Percentiles rank a stretch among this genome's conserved stretches.
These are phyloP conservation scores for Bimuria novae-zelandiae DNA, from an alignment of 2,329 filamentous ascomycete genomes.

Conservation along the genomic window DNA sequence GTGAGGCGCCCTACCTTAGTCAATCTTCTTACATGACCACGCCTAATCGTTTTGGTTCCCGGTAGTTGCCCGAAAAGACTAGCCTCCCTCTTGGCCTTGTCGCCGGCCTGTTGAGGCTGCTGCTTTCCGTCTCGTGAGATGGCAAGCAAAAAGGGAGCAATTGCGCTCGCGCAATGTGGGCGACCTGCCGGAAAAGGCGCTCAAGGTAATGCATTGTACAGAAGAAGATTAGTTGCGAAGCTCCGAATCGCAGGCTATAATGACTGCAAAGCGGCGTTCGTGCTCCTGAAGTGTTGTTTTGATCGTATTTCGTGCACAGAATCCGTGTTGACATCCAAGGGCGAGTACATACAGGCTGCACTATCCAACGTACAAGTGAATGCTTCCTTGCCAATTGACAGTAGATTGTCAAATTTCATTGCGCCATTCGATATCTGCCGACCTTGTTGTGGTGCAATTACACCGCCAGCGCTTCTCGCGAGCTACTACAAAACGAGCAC, in stretches of 20 bases:
- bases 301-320: too few species aligned
- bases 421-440: neutral
- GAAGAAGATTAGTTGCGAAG: too few species aligned
- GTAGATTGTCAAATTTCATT: neutral
- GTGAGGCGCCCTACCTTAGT: conserved; percentile 15
- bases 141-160: neutral
- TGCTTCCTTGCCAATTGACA: neutral
- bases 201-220: too few species aligned
- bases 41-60: conserved; percentile 7
- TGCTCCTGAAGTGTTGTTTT: too few species aligned
- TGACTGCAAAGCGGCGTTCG: too few species aligned
- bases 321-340: too few species aligned
- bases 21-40: conserved; percentile 25
- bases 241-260: too few species aligned
- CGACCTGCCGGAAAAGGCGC: too few species aligned
- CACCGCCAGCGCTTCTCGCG: neutral
- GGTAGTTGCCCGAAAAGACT: neutral
- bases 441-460: neutral
- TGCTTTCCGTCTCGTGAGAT: neutral
- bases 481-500: neutral
- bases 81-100: conserved; percentile 4
- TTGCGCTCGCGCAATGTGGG: neutral
- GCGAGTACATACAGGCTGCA: neutral
- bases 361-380: neutral
- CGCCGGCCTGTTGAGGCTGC: neutral